phyloP scores from a whole-genome alignment of 1,284 basidiomycete species.

The Cryptococcus neoformans region DNA sequence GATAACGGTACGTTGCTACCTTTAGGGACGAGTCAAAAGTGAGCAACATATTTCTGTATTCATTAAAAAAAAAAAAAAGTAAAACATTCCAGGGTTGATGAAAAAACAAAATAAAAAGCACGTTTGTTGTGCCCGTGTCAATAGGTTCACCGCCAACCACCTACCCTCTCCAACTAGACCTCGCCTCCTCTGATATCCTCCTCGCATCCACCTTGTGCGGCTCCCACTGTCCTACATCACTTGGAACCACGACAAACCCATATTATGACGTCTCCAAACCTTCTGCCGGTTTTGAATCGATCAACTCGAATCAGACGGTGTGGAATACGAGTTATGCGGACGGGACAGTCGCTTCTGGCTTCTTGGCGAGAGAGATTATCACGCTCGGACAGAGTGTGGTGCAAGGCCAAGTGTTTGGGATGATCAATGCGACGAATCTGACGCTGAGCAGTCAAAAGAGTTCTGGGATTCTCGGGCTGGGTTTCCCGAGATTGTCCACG shows the following conservation, averaged over 20 bases:
- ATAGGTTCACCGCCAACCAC: conserved; percentile 36
- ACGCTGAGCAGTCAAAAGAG: conserved; percentile 43
- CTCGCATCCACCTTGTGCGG: conserved; percentile 39
- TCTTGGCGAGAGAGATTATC: conserved; percentile 34
- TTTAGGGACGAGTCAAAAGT: conserved; percentile 17
- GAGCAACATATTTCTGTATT: background rate
- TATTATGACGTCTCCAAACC: conserved; percentile 31
- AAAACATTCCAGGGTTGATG: too few relatives aligned
- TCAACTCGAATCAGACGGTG: conserved; percentile 27
- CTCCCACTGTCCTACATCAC: conserved; percentile 24
- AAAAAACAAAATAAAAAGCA: conserved; percentile 14
- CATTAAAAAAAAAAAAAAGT: too few relatives aligned
- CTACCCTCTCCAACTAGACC: conserved; percentile 45
- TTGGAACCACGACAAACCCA: conserved; percentile 19
- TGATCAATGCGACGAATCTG: conserved; percentile 47
- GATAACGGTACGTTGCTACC: conserved; percentile 14
- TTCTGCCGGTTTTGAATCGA: conserved; percentile 20
- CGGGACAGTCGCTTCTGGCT: conserved; percentile 29
- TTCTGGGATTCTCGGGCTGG: conserved; percentile 49
- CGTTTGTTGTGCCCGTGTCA: conserved; percentile 36
- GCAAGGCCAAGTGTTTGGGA: conserved; percentile 30
- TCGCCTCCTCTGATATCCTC: conserved; percentile 42
- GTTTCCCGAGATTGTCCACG: conserved; percentile 44
- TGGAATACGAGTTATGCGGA: conserved; percentile 36
- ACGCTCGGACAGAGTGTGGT: conserved; percentile 18